phyloP scores from a whole-genome alignment of 2,329 filamentous ascomycete species.

The Aaosphaeria arxii region DNA sequence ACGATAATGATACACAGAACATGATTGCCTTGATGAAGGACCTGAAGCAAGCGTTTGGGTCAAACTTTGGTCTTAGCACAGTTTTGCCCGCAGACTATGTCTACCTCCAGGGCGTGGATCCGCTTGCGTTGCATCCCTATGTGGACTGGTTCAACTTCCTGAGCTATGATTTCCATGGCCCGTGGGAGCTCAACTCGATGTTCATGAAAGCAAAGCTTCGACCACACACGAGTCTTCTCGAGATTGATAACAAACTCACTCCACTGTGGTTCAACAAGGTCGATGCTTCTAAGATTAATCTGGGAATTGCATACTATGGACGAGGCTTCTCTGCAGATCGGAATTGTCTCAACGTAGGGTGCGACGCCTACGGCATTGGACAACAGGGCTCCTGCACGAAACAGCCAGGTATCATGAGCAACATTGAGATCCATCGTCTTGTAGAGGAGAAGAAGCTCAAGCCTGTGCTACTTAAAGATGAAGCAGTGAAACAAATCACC shows the following conservation, averaged over 20 bases:
- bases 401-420: slow-evolving; percentile 9
- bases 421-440: slow-evolving; percentile 15
- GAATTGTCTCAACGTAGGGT: slow-evolving; percentile 13
- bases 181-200: slow-evolving; percentile 31
- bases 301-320: slow-evolving; percentile 50
- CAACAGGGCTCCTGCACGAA: slow-evolving; percentile 10
- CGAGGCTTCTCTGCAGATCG: slow-evolving; percentile 35
- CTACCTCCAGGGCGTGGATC: slow-evolving; percentile 35
- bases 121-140: slow-evolving; percentile 35
- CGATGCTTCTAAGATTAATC: slow-evolving; percentile 42
- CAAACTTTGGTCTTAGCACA: slow-evolving; percentile 40
- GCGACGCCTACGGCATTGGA: slow-evolving; percentile 9
- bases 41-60: slow-evolving; percentile 35
- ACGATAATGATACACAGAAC: not conserved
- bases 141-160: slow-evolving; percentile 36
- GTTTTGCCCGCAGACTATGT: slow-evolving; percentile 37
- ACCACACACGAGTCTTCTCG: slow-evolving; percentile 43
- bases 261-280: slow-evolving; percentile 45
- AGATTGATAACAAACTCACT: slow-evolving; percentile 38
- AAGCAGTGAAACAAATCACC: slow-evolving; percentile 17
- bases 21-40: slow-evolving; percentile 13
- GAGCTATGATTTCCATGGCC: slow-evolving; percentile 44
- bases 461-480: slow-evolving; percentile 7
- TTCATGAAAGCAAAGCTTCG: slow-evolving; percentile 18
- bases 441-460: slow-evolving; percentile 7